Percentiles rank a stretch among this genome's conserved stretches.
phyloP scores from a whole-genome alignment of 2,329 filamentous ascomycete genomes.

The Pochonia chlamydosporia region DNA sequence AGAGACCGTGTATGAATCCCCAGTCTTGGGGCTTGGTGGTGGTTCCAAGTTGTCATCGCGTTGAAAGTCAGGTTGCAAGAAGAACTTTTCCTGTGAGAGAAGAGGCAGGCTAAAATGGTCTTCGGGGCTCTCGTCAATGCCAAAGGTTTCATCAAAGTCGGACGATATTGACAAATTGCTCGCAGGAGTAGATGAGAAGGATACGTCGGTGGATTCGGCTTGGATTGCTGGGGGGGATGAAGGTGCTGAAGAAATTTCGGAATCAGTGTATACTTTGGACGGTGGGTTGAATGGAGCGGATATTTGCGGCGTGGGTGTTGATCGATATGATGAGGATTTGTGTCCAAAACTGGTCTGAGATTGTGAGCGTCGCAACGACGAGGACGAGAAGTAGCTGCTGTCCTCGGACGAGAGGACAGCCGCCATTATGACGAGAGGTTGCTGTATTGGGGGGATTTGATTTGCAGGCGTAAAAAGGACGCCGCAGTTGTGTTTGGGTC shows the following conservation, averaged over 20 bases:
- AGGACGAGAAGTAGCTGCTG: constrained; percentile 48
- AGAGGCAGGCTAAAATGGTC: constrained; percentile 42
- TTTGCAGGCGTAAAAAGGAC: no score
- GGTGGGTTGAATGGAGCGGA: constrained; percentile 32
- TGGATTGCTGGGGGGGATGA: constrained; percentile 50
- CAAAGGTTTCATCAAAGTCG: constrained; percentile 44
- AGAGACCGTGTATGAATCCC: constrained; percentile 46
- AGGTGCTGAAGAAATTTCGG: constrained; percentile 46
- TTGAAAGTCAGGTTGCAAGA: constrained; percentile 23
- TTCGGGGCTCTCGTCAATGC: constrained; percentile 37
- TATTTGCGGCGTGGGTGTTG: constrained; percentile 40
- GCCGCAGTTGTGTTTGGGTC: no score
- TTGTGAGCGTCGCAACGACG: constrained; percentile 51
- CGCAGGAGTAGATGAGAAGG: constrained; percentile 56
- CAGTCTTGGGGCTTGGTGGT: constrained; percentile 43
- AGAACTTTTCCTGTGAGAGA: constrained; percentile 42
- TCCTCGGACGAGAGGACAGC: constrained; percentile 54
- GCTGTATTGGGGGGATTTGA: constrained; percentile 4
- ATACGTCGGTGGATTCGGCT: constrained; percentile 49
- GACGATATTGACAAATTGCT: constrained; percentile 58
- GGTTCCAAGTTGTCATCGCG: constrained; percentile 40
- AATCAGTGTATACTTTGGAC: constrained; percentile 38
- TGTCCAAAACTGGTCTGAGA: constrained; percentile 53
- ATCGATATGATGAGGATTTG: constrained; percentile 34
- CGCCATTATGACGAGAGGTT: constrained; percentile 37